Base-by-base conservation (phyloP, 257 asterid species). In the Solanum sitiens region DNA sequence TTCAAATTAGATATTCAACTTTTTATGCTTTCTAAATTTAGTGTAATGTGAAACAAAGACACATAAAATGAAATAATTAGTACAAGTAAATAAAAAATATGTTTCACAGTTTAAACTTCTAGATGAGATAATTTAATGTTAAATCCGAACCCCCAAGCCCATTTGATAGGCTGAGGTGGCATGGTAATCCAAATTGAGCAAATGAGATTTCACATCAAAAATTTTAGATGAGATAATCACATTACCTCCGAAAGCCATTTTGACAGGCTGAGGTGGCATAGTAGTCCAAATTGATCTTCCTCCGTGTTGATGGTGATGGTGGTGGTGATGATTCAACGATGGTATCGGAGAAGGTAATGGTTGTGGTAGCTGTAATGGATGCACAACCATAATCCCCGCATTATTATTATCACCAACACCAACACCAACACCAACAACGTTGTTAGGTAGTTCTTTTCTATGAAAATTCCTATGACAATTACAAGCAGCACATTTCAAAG, bases 401-500 rank as follows among this genome's bases (percentile, higher is more conserved):
- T 79, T 79, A 9, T 83, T 88, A 63, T 74, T 76, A 63, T 90
- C 8, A 77, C 9, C 7, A 35, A 1, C 39, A 37, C 39, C 39
- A 71, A 89, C 6, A 21, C 50, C 35, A 65, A 8, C 10, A 70
- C 88, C 7, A 21, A 44, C 75, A 30, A 11, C 18, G 7, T 71
- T 71, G 73, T 45, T 44, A 10, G 65, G 25, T 2, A 86, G 89
- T 83, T 93, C 94, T 83, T 92, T 94, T 16, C 99, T 94, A 90
- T 96, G 98, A 92, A 95, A 96, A 88, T 94, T 96, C 47, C 98
- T 95, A 92, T 96, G 98, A 84, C 99, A 96, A 82, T 42, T 56
- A 91, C 99, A 97, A 88, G 98, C 99, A 56, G 99, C 99, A 89
- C 98, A 97, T 21, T 92, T 97, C 15, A 97, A 92, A 18, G 98